Base-by-base conservation (phyloP, 768 basidiomycete genomes). In the Tulasnella sp. region DNA sequence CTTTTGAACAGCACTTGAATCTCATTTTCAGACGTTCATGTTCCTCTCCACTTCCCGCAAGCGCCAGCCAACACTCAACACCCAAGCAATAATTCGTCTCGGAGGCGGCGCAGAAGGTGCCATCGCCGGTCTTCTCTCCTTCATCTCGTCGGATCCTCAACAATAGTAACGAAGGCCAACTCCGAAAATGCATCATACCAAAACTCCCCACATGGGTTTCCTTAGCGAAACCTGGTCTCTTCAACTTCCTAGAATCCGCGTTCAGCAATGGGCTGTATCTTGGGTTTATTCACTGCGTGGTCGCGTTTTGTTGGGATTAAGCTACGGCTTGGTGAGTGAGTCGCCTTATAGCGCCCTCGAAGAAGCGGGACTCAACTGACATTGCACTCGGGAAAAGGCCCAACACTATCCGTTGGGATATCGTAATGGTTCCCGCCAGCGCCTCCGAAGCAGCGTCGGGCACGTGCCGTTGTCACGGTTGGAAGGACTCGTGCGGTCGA, bases 361-460 rank as follows among this genome's bases (percentile, higher is more conserved):
- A 69, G 67, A 13, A 32, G 1, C 40, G n/a, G 29, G 16, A 4
- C 2, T 11, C 11, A 3, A 37, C 18, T 37, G 5, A 20, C 23
- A 35, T 35, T 9, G 26, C 13, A 18, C 26, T 26, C 2, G 0
- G 35, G 5, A 57, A 32, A 69, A 76, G 75, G 10, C 70, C 79
- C 80, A 80, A 78, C 44, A 81, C 81, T 3, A 81, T 81, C 32
- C 70, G 81, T 6, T 81, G 81, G 81, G 80, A 80, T 9, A 20
- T 81, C 9, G 46, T 81, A 20, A 81, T 81, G 80, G 81, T 81
- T n/a, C 81, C 80, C 1, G 81, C 81, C 5, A 74, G 70, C 46
- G 79, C 80, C 2, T 70, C 81, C 20, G 81, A 80, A 75, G 77
- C 80, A 5, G 73, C 81, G 2, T 75, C 79, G 4, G 44, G 51